phyloP scores from a whole-genome alignment of 2,329 filamentous ascomycete genomes.

The Pseudogymnoascus sp. region DNA sequence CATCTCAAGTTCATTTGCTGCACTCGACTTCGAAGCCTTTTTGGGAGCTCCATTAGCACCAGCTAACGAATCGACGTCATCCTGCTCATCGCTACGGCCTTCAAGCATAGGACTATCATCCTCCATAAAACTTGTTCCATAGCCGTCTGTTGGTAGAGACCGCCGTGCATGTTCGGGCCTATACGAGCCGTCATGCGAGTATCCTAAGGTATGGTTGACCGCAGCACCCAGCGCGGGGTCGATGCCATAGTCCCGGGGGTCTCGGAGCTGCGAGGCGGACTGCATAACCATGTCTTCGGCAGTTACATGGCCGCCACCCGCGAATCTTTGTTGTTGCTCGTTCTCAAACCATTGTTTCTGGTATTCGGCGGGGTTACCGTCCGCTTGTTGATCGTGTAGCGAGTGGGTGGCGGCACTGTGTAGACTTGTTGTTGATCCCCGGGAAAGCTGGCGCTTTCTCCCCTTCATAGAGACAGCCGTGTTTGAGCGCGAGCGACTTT shows the following conservation, averaged over 20 bases:
- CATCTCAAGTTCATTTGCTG: slow-evolving; percentile 77
- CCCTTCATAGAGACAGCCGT: slow-evolving; percentile 39
- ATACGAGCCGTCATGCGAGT: slow-evolving; percentile 37
- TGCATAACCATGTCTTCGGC: slow-evolving; percentile 56
- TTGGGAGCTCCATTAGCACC: slow-evolving; percentile 44
- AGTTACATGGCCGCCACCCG: slow-evolving; percentile 37
- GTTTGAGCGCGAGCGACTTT: slow-evolving; percentile 40
- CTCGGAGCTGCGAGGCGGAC: slow-evolving; percentile 50
- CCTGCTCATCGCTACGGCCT: slow-evolving; percentile 47
- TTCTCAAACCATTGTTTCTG: slow-evolving; percentile 32
- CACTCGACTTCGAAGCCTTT: slow-evolving; percentile 59
- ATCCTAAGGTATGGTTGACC: slow-evolving; percentile 40
- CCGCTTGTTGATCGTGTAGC: slow-evolving; percentile 27
- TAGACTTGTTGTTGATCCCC: slow-evolving; percentile 43
- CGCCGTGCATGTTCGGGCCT: slow-evolving; percentile 38
- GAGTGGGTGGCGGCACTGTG: slow-evolving; percentile 32
- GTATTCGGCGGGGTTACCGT: slow-evolving; percentile 22
- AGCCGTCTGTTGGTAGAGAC: slow-evolving; percentile 50
- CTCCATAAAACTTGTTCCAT: slow-evolving; percentile 50
- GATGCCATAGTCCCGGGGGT: slow-evolving; percentile 43
- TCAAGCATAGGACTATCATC: slow-evolving; percentile 55
- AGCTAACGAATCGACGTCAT: slow-evolving; percentile 49
- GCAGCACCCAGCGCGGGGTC: slow-evolving; percentile 45
- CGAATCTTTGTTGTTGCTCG: slow-evolving; percentile 27
- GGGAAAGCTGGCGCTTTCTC: slow-evolving; percentile 39